Base-by-base conservation (phyloP, 75 land plant species). In the Selaginella tamariscina region DNA sequence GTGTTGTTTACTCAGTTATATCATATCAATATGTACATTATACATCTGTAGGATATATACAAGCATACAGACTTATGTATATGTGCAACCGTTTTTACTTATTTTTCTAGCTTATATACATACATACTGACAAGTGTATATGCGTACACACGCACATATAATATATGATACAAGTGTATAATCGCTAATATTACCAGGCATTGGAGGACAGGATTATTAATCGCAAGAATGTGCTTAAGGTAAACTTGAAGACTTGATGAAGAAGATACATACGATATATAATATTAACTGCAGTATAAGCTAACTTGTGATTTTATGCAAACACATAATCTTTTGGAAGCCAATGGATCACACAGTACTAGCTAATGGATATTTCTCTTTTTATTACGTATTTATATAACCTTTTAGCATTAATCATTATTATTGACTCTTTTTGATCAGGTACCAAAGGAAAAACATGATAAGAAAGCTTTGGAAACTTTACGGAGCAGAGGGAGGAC, bases 401-500 rank as follows among this genome's bases (percentile, higher is more conserved):
- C n/a, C n/a, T n/a, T n/a, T n/a, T n/a, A n/a, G 54, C 63, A 29
- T 30, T n/a, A 29, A 20, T 49, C 20, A 20, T 20, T 13, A 13
- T 13, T 49, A 20, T 13, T 13, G 20, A 13, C 11, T 13, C 54
- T 20, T 49, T 67, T n/a, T n/a, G n/a, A 23, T 24, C 59, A 93
- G 98, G 72, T 89, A 93, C 59, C 86, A 80, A 63, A 56, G 79
- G 66, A 93, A 83, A 67, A 83, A 56, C 62, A 60, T 86, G 56
- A 93, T n/a, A n/a, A n/a, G n/a, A n/a, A n/a, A n/a, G n/a, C n/a
- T 66, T 81, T 94, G 72, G 98, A 94, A 94, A 82, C 70, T 94
- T 94, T 71, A 89, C 96, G 31, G 96, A 90, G 62, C 98, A 94
- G 70, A 74, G 98, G 49, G 96, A 90, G 71, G 98, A 94, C 79